Evolutionary conservation across 1,284 basidiomycete species (phyloP), one percentile per base, ranked within the genome.

Genomic region (Boletus putidus): DNA sequence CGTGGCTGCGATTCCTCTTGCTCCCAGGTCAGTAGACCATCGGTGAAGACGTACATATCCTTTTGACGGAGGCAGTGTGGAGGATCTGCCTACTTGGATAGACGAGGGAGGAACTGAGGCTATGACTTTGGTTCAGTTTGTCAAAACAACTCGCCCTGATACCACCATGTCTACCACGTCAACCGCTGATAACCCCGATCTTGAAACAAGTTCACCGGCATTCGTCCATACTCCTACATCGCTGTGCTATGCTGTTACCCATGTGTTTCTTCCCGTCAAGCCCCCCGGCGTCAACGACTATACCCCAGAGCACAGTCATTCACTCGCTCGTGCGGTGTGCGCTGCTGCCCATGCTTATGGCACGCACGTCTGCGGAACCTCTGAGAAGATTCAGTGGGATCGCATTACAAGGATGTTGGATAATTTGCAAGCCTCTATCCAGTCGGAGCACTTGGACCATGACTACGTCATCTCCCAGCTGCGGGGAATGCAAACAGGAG

Each of bases 251-350:
- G 14, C 4, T 53, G 25, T 49, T 36, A 49, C 31, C 20, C 52
- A 53, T 29, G 52, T 53, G 10, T 53, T 68, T 31, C 45, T 49
- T 49, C 65, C 67, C 6, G 4, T 58, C 16, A 3, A 42, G 10
- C 53, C 62, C 25, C 64, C 58, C 1, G 25, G 57, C 1, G 1
- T 12, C 7, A 31, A 46, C n/a, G 64, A 66, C 37, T 43, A 43
- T 37, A 42, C 51, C 15, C 44, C 58, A 18, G 25, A 51, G 16
- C 6, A 37, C 2, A 18, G 45, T 10, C 27, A 15, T 37, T 39
- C 42, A 11, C 47, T 56, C 18, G 20, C 33, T 39, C 36, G 39
- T 11, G 51, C 49, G n/a, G 49, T 55, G 33, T 45, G 49, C 11
- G 29, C 33, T 31, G 61, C 55, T n/a, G 55, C 61, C 35, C 43